Percentiles rank a stretch among this genome's conserved stretches.
Conservation (phyloP, 176 grass and related monocot species). For the Cocos nucifera region DNA sequence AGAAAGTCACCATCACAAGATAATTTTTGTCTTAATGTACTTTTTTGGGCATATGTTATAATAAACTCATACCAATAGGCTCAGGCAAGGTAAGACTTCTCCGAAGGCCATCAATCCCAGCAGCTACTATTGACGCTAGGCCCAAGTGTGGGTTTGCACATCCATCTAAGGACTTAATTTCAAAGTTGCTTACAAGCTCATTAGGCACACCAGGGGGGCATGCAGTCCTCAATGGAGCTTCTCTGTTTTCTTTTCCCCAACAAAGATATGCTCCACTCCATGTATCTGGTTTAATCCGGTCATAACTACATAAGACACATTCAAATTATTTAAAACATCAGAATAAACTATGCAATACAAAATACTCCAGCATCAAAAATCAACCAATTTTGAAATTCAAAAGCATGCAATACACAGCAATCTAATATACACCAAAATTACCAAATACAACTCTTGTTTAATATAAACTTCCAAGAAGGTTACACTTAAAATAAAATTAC, state of each 20-base stretch:
- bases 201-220: constrained; percentile 78
- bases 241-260: constrained; percentile 97
- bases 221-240: constrained; percentile 91
- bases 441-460: no score
- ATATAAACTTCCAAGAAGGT: no score
- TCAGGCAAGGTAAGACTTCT: constrained; percentile 67
- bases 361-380: no score
- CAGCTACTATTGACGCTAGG: constrained; percentile 60
- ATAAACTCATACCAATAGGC: constrained; percentile 50
- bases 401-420: no score
- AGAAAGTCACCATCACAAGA: no score
- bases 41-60: background rate
- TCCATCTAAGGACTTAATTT: constrained; percentile 92
- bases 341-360: background rate
- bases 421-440: no score
- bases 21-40: background rate
- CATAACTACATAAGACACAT: constrained; percentile 47
- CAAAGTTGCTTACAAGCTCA: constrained; percentile 88
- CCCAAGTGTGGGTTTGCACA: constrained; percentile 86
- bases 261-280: constrained; percentile 95
- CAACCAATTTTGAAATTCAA: no score
- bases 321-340: background rate
- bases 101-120: constrained; percentile 82
- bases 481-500: no score
- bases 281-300: constrained; percentile 81